phyloP scores from a whole-genome alignment of 495 filamentous ascomycete species.

The Alectoria sarmentosa region DNA sequence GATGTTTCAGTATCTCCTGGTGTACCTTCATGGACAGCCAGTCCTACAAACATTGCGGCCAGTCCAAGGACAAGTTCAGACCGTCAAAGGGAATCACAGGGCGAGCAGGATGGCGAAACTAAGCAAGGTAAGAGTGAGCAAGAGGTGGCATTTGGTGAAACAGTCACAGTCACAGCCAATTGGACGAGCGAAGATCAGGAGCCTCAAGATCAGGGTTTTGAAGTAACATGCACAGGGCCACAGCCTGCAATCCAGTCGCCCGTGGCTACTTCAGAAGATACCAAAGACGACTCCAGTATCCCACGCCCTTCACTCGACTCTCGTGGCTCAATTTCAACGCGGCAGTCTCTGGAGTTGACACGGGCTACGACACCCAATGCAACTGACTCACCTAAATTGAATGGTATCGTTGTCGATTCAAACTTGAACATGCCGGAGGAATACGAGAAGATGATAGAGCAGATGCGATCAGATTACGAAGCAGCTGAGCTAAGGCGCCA shows the following conservation, averaged over 20 bases:
- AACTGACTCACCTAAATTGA: slow-evolving; percentile 15
- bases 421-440: slow-evolving; percentile 18
- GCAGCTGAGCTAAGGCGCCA: slow-evolving; percentile 57
- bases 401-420: slow-evolving; percentile 24
- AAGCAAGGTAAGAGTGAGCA: slow-evolving; percentile 5
- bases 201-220: slow-evolving; percentile 1
- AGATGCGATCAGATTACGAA: slow-evolving; percentile 51
- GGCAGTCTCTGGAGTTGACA: slow-evolving; percentile 22
- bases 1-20: slow-evolving; percentile 26
- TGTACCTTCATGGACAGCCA: slow-evolving; percentile 31
- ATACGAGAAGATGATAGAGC: slow-evolving; percentile 37
- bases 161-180: background rate
- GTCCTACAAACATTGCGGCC: slow-evolving; percentile 26
- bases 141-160: background rate
- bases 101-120: background rate
- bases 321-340: slow-evolving; percentile 20
- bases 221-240: background rate
- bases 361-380: slow-evolving; percentile 17
- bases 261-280: slow-evolving; percentile 6
- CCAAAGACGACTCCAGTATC: slow-evolving; percentile 9
- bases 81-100: slow-evolving; percentile 11
- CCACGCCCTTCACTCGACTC: slow-evolving; percentile 24
- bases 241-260: background rate
- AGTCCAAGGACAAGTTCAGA: slow-evolving; percentile 23
- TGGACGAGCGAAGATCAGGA: slow-evolving; percentile 3